A percentile compares a stretch with the other conserved stretches of the same genome.
These are phyloP conservation scores for Lavandula angustifolia DNA, from an alignment of 257 asterid species.

Conservation along the genomic window DNA sequence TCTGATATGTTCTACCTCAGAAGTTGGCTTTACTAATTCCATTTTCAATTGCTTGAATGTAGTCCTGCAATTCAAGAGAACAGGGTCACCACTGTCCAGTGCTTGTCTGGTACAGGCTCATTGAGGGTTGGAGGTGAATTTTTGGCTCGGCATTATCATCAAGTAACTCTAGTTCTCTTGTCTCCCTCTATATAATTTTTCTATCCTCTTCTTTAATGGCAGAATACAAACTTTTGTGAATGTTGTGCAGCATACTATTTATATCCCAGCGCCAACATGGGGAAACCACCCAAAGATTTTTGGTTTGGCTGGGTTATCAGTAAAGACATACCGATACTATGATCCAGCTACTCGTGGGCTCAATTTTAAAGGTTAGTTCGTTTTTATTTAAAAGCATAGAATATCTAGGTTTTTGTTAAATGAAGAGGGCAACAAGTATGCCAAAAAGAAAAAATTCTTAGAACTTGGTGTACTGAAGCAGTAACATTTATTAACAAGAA, in stretches of 20 bases:
- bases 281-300: conserved; percentile 94
- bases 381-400: conserved; percentile 13
- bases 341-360: conserved; percentile 96
- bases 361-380: conserved; percentile 67
- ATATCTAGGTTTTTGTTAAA: conserved; percentile 9
- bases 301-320: conserved; percentile 85
- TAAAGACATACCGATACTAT: conserved; percentile 82
- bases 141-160: conserved; percentile 80
- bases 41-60: conserved; percentile 36
- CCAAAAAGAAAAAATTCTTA: background rate
- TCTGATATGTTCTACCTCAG: conserved; percentile 3
- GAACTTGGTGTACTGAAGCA: background rate
- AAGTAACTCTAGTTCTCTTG: conserved; percentile 47
- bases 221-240: conserved; percentile 9
- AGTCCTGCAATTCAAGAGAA: conserved; percentile 93
- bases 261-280: conserved; percentile 94
- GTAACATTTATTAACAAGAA: background rate
- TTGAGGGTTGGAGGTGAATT: conserved; percentile 97
- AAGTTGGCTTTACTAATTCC: conserved; percentile 19
- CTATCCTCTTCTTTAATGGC: conserved; percentile 5
- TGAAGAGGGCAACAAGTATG: background rate
- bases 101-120: conserved; percentile 99
- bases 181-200: conserved; percentile 10
- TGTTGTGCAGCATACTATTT: conserved; percentile 69
- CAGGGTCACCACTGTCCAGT: conserved; percentile 92